Evolutionary conservation across 129 eudicot genomes (phyloP).

Genomic region (Ambrosia artemisiifolia): DNA sequence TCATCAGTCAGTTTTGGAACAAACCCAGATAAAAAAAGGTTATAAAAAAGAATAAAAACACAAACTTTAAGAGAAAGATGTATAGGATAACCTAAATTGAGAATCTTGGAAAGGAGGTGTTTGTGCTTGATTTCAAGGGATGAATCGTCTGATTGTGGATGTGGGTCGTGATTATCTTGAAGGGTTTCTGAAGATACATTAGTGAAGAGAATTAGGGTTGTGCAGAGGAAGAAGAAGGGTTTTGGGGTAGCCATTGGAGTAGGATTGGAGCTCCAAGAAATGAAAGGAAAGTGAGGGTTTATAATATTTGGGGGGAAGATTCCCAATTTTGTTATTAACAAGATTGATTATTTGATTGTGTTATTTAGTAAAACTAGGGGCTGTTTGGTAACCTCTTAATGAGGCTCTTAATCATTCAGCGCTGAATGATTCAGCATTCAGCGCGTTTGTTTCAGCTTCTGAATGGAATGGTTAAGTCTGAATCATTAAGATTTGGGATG

Average conservation of each 20-base stretch:
- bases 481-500: too few species aligned
- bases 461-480: too few species aligned
- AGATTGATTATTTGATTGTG: too few species aligned
- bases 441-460: too few species aligned
- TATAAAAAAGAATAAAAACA: background rate
- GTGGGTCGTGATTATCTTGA: conserved; percentile 6
- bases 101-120: conserved; percentile 41
- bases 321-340: background rate
- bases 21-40: background rate
- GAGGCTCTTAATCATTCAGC: too few species aligned
- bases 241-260: conserved; percentile 29
- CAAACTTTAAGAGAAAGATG: background rate
- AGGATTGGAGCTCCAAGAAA: conserved; percentile 15
- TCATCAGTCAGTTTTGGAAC: conserved; percentile 12
- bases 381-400: too few species aligned
- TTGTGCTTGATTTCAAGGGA: conserved; percentile 37
- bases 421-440: too few species aligned
- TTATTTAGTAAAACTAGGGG: too few species aligned
- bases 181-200: conserved; percentile 22
- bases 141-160: conserved; percentile 16
- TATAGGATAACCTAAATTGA: conserved; percentile 28
- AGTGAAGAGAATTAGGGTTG: conserved; percentile 14
- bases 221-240: conserved; percentile 18
- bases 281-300: background rate
- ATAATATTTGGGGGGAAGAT: conserved; percentile 3